Conservation (phyloP, 495 filamentous ascomycete genomes). For the Cercophora sp. region DNA sequence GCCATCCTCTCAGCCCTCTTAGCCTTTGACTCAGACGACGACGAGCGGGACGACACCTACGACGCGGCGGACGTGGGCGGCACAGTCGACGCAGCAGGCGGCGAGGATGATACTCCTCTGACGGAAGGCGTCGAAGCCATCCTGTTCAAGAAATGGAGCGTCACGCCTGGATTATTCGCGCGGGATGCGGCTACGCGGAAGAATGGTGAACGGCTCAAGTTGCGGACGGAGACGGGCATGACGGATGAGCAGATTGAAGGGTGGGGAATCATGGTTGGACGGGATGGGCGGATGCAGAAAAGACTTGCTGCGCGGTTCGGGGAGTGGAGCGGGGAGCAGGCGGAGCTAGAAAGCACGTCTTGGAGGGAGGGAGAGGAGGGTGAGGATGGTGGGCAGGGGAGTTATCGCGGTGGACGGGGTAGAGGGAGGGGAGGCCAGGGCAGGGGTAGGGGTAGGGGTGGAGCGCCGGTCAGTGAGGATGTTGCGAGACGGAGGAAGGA, state of each 20-base stretch:
- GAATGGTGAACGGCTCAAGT: conserved; percentile 51
- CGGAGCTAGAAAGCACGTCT: conserved; percentile 56
- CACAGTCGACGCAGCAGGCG: conserved; percentile 59
- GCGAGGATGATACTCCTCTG: conserved; percentile 32
- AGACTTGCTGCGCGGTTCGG: conserved; percentile 64
- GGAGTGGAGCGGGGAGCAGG: conserved; percentile 57
- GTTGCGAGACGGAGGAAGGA: conserved; percentile 57
- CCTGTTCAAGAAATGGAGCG: conserved; percentile 66
- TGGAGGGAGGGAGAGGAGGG: conserved; percentile 49
- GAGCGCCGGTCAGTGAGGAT: conserved; percentile 53
- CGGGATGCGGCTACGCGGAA: conserved; percentile 66
- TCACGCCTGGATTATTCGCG: conserved; percentile 58
- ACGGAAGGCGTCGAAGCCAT: conserved; percentile 45
- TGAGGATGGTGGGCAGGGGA: conserved; percentile 42
- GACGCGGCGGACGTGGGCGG: conserved; percentile 88
- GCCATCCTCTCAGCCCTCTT: conserved; percentile 88
- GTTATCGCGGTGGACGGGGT: conserved; percentile 38
- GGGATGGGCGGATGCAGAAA: conserved; percentile 63
- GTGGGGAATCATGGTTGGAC: conserved; percentile 78
- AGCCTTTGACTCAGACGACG: conserved; percentile 89
- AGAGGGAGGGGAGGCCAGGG: conserved; percentile 51
- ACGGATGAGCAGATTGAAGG: conserved; percentile 94
- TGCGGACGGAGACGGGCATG: conserved; percentile 78
- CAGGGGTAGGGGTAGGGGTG: conserved; percentile 49
- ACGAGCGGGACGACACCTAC: conserved; percentile 97